These are phyloP conservation scores for Myxozyma neotropica DNA, from an alignment of 805 yeast species.

Conservation along the genomic window DNA sequence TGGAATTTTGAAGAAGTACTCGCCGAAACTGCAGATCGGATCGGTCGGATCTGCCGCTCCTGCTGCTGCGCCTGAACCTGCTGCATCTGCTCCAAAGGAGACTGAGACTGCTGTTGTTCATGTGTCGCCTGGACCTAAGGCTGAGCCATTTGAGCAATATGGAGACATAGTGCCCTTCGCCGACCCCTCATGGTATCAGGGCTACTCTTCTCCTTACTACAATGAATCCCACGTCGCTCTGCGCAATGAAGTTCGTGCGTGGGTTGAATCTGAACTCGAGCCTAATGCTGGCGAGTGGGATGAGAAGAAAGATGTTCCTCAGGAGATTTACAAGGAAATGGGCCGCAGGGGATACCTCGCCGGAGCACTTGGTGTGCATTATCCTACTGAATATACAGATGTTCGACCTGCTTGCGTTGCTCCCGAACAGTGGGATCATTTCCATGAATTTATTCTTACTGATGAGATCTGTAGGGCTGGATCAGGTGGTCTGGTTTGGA, in stretches of 20 bases:
- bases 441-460: conserved; percentile 46
- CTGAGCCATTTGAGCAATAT: conserved; percentile 28
- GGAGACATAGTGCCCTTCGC: conserved; percentile 45
- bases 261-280: conserved; percentile 44
- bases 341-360: conserved; percentile 47
- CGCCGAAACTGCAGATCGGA: conserved; percentile 36
- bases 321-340: conserved; percentile 38
- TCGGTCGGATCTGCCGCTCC: conserved; percentile 24
- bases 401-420: conserved; percentile 44
- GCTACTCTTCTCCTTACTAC: conserved; percentile 45
- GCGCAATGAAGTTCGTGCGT: conserved; percentile 46
- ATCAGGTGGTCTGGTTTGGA: conserved; percentile 49
- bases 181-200: conserved; percentile 48
- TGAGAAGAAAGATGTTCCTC: conserved; percentile 42
- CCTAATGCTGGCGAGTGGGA: conserved; percentile 52
- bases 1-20: conserved; percentile 35
- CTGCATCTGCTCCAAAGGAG: conserved; percentile 11
- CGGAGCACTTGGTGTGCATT: conserved; percentile 45
- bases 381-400: conserved; percentile 45
- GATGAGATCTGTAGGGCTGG: conserved; percentile 48
- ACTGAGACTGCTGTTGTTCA: conserved; percentile 4
- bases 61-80: conserved; percentile 4
- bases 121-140: not conserved
- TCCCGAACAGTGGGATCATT: conserved; percentile 45
- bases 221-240: conserved; percentile 47